phyloP scores from a whole-genome alignment of 768 basidiomycete genomes.

The Naganishia vishniacii region DNA sequence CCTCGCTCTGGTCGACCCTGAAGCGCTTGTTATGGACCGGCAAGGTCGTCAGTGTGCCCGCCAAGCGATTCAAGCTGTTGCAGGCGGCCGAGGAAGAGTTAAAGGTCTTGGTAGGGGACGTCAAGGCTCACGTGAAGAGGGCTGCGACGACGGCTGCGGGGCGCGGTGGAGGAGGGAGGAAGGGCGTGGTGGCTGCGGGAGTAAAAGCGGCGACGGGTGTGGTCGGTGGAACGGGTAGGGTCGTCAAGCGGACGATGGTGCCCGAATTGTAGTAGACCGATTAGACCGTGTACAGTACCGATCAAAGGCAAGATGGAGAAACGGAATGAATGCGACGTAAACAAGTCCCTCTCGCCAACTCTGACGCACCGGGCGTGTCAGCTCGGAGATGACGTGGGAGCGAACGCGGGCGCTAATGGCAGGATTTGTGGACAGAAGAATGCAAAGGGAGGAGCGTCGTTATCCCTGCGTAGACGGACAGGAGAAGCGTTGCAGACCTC shows the following conservation, averaged over 20 bases:
- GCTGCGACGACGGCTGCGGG: neutral
- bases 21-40: conserved; percentile 17
- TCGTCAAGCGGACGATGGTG: neutral
- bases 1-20: neutral
- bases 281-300: too few relatives aligned
- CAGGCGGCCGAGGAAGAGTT: conserved; percentile 8
- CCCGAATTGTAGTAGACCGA: neutral
- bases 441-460: too few relatives aligned
- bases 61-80: neutral
- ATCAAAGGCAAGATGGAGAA: too few relatives aligned
- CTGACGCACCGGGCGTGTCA: too few relatives aligned
- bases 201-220: neutral
- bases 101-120: conserved; percentile 5
- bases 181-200: neutral
- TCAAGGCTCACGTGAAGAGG: conserved; percentile 5
- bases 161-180: neutral
- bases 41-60: neutral
- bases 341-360: too few relatives aligned
- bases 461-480: too few relatives aligned
- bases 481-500: too few relatives aligned
- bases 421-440: too few relatives aligned
- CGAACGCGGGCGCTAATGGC: too few relatives aligned
- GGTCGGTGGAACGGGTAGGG: conserved; percentile 3
- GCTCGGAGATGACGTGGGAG: too few relatives aligned
- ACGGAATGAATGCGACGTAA: too few relatives aligned